phyloP scores from a whole-genome alignment of 306 rosid species.

The Trifolium pratense region DNA sequence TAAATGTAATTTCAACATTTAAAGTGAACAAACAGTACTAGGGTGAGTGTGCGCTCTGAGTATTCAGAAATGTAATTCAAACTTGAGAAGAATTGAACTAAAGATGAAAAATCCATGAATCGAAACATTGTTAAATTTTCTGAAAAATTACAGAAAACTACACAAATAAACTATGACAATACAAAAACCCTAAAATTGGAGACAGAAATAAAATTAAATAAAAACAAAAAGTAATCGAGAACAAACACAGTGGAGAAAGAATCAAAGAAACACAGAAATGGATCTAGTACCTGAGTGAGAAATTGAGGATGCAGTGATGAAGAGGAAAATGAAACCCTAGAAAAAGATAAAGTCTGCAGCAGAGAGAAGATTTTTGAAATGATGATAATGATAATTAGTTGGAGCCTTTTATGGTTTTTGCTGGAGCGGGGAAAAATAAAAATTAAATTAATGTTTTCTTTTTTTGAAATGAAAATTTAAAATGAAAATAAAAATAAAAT shows the following conservation, averaged over 20 bases:
- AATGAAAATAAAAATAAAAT: too few species aligned
- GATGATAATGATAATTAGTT: slow-evolving; percentile 6
- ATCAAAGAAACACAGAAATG: not conserved
- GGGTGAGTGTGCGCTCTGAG: too few species aligned
- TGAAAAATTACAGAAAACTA: too few species aligned
- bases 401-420: slow-evolving; percentile 26
- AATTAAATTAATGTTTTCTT: slow-evolving; percentile 35
- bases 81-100: not conserved
- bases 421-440: slow-evolving; percentile 38
- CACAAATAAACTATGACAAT: not conserved
- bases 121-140: not conserved
- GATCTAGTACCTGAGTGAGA: slow-evolving; percentile 38
- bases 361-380: not conserved
- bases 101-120: slow-evolving; percentile 13
- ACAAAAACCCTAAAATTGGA: slow-evolving; percentile 29
- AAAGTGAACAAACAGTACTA: not conserved
- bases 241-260: not conserved
- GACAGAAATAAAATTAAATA: not conserved
- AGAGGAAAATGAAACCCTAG: slow-evolving; percentile 44
- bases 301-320: slow-evolving; percentile 8
- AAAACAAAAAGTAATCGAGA: not conserved
- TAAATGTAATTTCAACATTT: not conserved
- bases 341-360: slow-evolving; percentile 3
- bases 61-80: not conserved
- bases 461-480: too few species aligned